Base-by-base conservation (phyloP, 106 monocot genomes). In the Posidonia australis region DNA sequence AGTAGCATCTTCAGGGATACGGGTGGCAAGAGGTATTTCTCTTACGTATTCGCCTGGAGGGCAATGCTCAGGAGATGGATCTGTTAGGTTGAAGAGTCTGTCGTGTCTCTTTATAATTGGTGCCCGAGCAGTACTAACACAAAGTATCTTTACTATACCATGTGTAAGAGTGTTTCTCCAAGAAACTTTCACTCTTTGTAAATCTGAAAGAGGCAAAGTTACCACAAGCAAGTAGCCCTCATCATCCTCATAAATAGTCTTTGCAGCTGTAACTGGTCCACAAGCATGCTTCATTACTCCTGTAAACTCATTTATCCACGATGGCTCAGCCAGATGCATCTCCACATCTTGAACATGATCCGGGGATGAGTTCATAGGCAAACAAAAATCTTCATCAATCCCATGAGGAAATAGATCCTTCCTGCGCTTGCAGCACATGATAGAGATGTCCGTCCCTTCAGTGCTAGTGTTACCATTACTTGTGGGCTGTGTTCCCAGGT, bases 251-350 rank as follows among this genome's bases (percentile, higher is more conserved):
- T 86, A 86, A 23, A n/a, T n/a, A n/a, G n/a, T n/a, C n/a, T n/a
- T n/a, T n/a, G n/a, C n/a, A n/a, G n/a, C n/a, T n/a, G n/a, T n/a
- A n/a, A n/a, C n/a, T n/a, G n/a, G n/a, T n/a, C n/a, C n/a, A n/a
- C n/a, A n/a, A n/a, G n/a, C n/a, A 86, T 86, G 68, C 57, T 66
- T 72, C 85, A 86, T 86, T 28, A 79, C 82, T 20, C 85, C 85
- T 13, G 56, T 70, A 30, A 86, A 86, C 54, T 82, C 76, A 51
- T 78, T 69, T 13, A 68, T 13, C 85, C 79, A 79, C 22, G 79
- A 51, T 0, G 69, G 79, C 28, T 68, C 69, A 3, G 31, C 59
- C 0, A 10, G 49, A 21, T 77, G 77, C 18, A 62, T 58, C 11
- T 72, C 77, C 60, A 67, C 52, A 32, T 77, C 77, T 30, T 79